Conservation (phyloP, 116 monocot genomes). For the Trichopus zeylanicus region DNA sequence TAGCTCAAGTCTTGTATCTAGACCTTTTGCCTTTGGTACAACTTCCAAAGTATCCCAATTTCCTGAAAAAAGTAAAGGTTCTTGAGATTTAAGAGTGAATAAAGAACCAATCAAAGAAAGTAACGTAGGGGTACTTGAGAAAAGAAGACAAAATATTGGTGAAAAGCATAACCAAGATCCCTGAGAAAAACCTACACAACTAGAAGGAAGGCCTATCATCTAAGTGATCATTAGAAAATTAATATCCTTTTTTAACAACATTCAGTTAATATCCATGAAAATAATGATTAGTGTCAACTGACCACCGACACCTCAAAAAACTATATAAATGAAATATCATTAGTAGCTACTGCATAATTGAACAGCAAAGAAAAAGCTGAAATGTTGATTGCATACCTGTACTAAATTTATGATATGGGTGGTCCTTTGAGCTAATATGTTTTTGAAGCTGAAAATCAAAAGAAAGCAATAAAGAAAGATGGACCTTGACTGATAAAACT, state of each 20-base stretch:
- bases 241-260: no score
- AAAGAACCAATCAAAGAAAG: background rate
- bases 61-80: conserved; percentile 38
- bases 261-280: no score
- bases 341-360: background rate
- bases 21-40: conserved; percentile 63
- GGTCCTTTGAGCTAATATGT: conserved; percentile 68
- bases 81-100: background rate
- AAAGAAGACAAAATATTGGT: no score
- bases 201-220: no score
- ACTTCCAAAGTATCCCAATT: conserved; percentile 85
- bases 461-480: background rate
- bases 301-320: background rate
- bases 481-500: background rate
- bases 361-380: background rate
- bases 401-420: conserved; percentile 90
- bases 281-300: no score
- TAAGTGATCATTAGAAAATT: no score
- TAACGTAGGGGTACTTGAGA: no score
- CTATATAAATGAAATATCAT: background rate
- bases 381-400: conserved; percentile 45
- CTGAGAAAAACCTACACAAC: no score
- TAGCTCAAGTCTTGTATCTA: conserved; percentile 73
- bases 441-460: conserved; percentile 71
- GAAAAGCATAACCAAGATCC: no score